Base-by-base conservation (phyloP, 2,329 filamentous ascomycete genomes). In the Fusarium nodosum region DNA sequence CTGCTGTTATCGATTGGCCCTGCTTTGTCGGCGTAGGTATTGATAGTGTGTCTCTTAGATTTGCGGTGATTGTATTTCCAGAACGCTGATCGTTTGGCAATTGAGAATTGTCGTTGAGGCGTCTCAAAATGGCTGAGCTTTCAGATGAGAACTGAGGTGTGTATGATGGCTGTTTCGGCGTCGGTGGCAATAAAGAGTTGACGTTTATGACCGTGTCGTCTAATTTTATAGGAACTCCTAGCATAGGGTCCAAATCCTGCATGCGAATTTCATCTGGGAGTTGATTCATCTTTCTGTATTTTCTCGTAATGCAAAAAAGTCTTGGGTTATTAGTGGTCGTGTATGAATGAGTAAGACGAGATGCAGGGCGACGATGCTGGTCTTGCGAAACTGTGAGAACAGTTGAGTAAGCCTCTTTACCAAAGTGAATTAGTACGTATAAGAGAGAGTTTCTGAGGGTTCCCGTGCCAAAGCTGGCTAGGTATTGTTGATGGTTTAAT, bases 61-160 rank as follows among this genome's bases (percentile, higher is more conserved):
- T 55, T 53, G 58, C 13, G 8, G 36, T 18, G 36, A 13, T 11
- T 52, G 12, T 15, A 2, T 22, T 38, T 30, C 41, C 53, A 13
- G 26, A 15, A 26, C 34, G 28, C 20, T 59, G 60, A 38, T 56
- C 41, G 15, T 45, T 46, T 20, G 12, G 39, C 18, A 24, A 33
- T 53, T 44, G 63, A 20, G 60, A 20, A 22, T 26, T 52, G 10
- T 28, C 51, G 7, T 73, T 73, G 7, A 79, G 69, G 22, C 76
- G 75, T 22, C 66, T 64, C 33, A 80, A 51, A 36, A 80, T 77
- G 54, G 72, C 56, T 10, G 69, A 62, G 8, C 60, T 72, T 38
- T 74, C 63, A 31, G 76, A 68, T 31, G 76, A 68, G 65, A 79
- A 80, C 34, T 79, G 78, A 9, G 71, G 72, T 7, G 66, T 62